A percentile compares a stretch with the other conserved stretches of the same genome.
phyloP scores from a whole-genome alignment of 2,329 filamentous ascomycete genomes.

The Simplicillium sp. region DNA sequence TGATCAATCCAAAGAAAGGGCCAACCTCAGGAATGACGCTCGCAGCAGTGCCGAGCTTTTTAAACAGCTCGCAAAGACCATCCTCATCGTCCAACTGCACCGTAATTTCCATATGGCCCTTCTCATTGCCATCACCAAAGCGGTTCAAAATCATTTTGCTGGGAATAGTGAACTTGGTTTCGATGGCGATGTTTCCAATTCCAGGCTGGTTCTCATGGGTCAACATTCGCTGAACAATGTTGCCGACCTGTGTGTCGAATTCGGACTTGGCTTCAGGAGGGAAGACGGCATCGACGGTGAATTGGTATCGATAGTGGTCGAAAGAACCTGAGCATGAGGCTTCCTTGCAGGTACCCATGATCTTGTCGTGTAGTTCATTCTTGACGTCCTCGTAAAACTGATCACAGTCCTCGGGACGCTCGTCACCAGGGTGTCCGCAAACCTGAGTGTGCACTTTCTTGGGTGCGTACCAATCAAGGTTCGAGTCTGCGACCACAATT shows the following conservation, averaged over 20 bases:
- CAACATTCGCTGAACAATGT: conserved; percentile 6
- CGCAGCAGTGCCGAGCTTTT: conserved; percentile 6
- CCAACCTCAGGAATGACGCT: conserved; percentile 6
- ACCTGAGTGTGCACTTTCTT: conserved; percentile 5
- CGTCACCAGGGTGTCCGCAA: conserved; percentile 6
- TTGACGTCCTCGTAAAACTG: conserved; percentile 6
- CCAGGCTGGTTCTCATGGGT: conserved; percentile 6
- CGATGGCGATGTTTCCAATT: conserved; percentile 4
- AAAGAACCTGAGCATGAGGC: conserved; percentile 6
- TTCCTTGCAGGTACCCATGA: conserved; percentile 7
- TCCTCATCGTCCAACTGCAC: conserved; percentile 5
- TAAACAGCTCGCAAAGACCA: conserved; percentile 5
- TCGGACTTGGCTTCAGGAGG: conserved; percentile 7
- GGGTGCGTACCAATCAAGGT: conserved; percentile 7
- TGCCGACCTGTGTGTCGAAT: conserved; percentile 5
- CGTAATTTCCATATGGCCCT: conserved; percentile 6
- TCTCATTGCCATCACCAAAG: conserved; percentile 7
- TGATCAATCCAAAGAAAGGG: conserved; percentile 6
- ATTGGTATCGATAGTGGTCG: conserved; percentile 5
- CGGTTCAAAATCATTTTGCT: conserved; percentile 8
- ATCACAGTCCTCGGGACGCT: conserved; percentile 6
- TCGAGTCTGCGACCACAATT: conserved; percentile 3
- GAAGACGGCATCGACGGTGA: conserved; percentile 7
- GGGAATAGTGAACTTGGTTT: conserved; percentile 8
- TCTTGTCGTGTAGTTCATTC: conserved; percentile 5